Evolutionary conservation across 2,329 filamentous ascomycete species (phyloP), one percentile per base, ranked within the genome.

Genomic region (Pyricularia grisea): DNA sequence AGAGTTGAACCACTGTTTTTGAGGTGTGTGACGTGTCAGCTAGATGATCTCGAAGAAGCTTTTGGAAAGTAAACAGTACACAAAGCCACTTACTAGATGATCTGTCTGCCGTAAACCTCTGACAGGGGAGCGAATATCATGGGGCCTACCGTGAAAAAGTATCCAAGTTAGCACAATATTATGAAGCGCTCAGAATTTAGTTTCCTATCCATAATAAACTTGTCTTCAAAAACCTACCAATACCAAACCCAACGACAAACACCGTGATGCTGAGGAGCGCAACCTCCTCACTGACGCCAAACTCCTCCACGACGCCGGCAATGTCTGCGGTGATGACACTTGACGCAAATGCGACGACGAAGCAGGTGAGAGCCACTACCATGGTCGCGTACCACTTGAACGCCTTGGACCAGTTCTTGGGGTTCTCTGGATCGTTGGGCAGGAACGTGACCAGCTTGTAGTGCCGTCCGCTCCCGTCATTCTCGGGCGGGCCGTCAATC

Each of bases 371-470:
- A 1, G 93, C 91, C 0, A 97, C 92, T 20, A 92, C 88, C 90
- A 96, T 93, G 28, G 93, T 97, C 75, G 87, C 90, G 75, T 90
- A 92, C 92, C 92, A 94, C 79, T 94, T 95, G 77, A 82, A 90
- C 0, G 79, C 81, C 77, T 92, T 93, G 69, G 85, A 87, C 91
- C 91, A 95, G 78, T 94, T 95, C 83, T 94, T 94, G 0, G 92
- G 92, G 74, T 94, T 94, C 72, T 89, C 90, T 0, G 87, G 85
- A 76, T 95, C 92, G 70, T 88, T 81, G 2, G 89, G 84, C 4
- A 83, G 85, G 75, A 95, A 97, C 0, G 81, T 81, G 66, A 89
- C 85, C 3, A 91, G 87, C 72, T 80, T 80, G 76, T 85, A 85
- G 14, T 74, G 75, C 14, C 75, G 73, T 50, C 72, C 70, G 25